These are phyloP conservation scores for Colletotrichum shisoi DNA, from an alignment of 2,329 filamentous ascomycete genomes.

Conservation along the genomic window DNA sequence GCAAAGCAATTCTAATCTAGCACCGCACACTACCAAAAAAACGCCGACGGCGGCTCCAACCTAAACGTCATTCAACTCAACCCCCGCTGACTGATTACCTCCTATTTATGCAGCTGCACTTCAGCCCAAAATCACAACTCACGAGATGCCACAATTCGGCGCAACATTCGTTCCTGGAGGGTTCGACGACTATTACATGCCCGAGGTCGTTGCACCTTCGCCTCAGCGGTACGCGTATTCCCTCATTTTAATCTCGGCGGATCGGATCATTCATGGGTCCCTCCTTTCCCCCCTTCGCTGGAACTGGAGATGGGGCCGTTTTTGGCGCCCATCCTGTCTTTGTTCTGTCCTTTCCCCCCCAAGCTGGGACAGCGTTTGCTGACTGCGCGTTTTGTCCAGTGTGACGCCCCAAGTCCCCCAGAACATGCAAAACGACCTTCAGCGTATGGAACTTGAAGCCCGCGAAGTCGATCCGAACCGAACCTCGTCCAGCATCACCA, in stretches of 20 bases:
- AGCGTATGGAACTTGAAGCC: conserved; percentile 86
- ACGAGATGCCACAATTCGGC: conserved; percentile 58
- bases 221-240: conserved; percentile 62
- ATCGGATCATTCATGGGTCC: conserved; percentile 36
- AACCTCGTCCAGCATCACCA: conserved; percentile 44
- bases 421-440: conserved; percentile 94
- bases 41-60: conserved; percentile 31
- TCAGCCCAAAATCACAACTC: conserved; percentile 47
- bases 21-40: conserved; percentile 16
- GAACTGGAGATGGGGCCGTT: conserved; percentile 35
- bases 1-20: conserved; percentile 14
- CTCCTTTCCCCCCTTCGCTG: conserved; percentile 27
- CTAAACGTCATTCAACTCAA: conserved; percentile 43
- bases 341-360: conserved; percentile 23
- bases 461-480: conserved; percentile 57
- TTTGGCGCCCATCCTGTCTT: conserved; percentile 20
- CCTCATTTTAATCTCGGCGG: conserved; percentile 36
- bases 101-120: conserved; percentile 47
- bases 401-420: conserved; percentile 95
- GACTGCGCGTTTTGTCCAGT: conserved; percentile 61
- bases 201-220: conserved; percentile 65
- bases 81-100: conserved; percentile 39
- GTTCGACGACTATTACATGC: conserved; percentile 68
- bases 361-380: conserved; percentile 42
- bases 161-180: conserved; percentile 68